A percentile compares a stretch with the other conserved stretches of the same genome.
These are phyloP conservation scores for Neofusicoccum laricinum DNA, from an alignment of 2,329 filamentous ascomycete species.

Conservation along the genomic window DNA sequence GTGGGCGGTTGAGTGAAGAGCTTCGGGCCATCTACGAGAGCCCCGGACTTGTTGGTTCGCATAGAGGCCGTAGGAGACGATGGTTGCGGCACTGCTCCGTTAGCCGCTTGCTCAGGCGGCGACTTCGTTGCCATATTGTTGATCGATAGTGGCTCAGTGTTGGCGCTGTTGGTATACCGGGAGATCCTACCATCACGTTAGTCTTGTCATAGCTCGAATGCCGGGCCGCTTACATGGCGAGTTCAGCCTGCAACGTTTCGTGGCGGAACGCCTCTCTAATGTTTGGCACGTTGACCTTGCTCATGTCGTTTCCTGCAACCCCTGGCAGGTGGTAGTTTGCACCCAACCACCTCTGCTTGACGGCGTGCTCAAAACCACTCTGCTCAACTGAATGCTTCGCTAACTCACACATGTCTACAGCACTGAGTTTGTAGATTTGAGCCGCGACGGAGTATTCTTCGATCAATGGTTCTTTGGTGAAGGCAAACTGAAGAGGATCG, in stretches of 20 bases:
- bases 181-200: conserved; percentile 29
- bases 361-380: conserved; percentile 82
- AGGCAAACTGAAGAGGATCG: conserved; percentile 95
- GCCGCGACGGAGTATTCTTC: conserved; percentile 98
- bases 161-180: conserved; percentile 41
- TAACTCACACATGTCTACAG: conserved; percentile 97
- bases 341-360: conserved; percentile 93
- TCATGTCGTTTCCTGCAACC: conserved; percentile 82
- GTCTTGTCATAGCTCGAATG: not conserved
- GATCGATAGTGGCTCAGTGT: conserved; percentile 31
- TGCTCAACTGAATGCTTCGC: conserved; percentile 95
- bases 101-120: conserved; percentile 21
- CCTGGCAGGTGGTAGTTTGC: conserved; percentile 74
- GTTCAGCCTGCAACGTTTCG: conserved; percentile 79
- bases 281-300: conserved; percentile 94
- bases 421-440: conserved; percentile 95
- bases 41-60: conserved; percentile 39
- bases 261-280: conserved; percentile 86
- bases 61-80: conserved; percentile 40
- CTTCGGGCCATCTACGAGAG: conserved; percentile 25
- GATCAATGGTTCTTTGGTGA: conserved; percentile 96
- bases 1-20: conserved; percentile 27
- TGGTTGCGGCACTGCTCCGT: not conserved
- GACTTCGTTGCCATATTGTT: conserved; percentile 35
- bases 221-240: conserved; percentile 67